Conservation (phyloP, 2,329 filamentous ascomycete genomes). For the Talaromyces verruculosus region DNA sequence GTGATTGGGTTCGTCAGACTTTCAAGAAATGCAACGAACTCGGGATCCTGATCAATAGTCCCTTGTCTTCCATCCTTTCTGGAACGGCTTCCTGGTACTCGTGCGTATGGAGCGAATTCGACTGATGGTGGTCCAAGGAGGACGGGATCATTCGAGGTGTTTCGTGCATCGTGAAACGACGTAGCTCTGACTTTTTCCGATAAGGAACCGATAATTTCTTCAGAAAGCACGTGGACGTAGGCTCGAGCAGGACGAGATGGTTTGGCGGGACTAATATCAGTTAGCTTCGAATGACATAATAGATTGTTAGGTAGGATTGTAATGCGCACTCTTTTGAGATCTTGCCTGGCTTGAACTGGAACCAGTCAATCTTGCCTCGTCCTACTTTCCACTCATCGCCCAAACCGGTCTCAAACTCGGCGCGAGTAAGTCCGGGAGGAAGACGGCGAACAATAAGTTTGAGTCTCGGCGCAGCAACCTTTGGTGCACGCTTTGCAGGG, state of each 20-base stretch:
- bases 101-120: slow-evolving; percentile 81
- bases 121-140: slow-evolving; percentile 76
- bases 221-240: slow-evolving; percentile 77
- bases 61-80: slow-evolving; percentile 83
- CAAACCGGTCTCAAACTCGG: slow-evolving; percentile 70
- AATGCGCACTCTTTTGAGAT: slow-evolving; percentile 74
- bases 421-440: slow-evolving; percentile 77
- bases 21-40: slow-evolving; percentile 92
- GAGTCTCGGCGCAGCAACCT: slow-evolving; percentile 60
- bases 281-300: slow-evolving; percentile 6
- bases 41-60: slow-evolving; percentile 92
- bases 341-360: slow-evolving; percentile 71
- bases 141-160: slow-evolving; percentile 68
- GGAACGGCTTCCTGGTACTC: slow-evolving; percentile 71
- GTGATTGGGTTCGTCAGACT: slow-evolving; percentile 72
- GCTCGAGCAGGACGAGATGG: slow-evolving; percentile 76
- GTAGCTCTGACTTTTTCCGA: slow-evolving; percentile 68
- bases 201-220: slow-evolving; percentile 65
- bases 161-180: slow-evolving; percentile 78
- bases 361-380: slow-evolving; percentile 83
- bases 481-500: slow-evolving; percentile 48
- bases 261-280: slow-evolving; percentile 67
- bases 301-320: neutral
- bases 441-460: slow-evolving; percentile 84
- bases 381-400: slow-evolving; percentile 79